Conservation (phyloP, 2,329 filamentous ascomycete species). For the Monosporascus sp. region DNA sequence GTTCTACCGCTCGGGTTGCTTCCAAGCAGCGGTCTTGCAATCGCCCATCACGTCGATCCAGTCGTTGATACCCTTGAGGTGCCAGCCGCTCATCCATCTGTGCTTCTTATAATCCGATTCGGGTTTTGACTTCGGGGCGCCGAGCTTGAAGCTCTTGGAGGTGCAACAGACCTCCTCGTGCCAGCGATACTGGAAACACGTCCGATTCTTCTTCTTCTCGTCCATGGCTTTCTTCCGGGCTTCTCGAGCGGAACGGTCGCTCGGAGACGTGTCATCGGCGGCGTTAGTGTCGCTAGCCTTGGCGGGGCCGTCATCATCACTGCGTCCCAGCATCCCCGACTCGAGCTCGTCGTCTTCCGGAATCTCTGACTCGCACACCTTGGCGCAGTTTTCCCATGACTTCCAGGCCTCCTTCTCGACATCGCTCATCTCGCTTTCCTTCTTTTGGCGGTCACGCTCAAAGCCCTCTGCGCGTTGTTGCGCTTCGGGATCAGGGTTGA, state of each 20-base stretch:
- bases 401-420: constrained; percentile 33
- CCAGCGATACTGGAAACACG: constrained; percentile 43
- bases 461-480: constrained; percentile 27
- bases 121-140: constrained; percentile 28
- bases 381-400: constrained; percentile 40
- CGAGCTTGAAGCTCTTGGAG: constrained; percentile 37
- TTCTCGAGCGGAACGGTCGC: constrained; percentile 15
- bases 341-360: constrained; percentile 28
- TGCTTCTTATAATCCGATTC: constrained; percentile 24
- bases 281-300: constrained; percentile 19
- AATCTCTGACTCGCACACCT: constrained; percentile 40
- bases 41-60: constrained; percentile 41
- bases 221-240: constrained; percentile 17
- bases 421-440: constrained; percentile 31
- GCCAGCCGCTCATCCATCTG: constrained; percentile 39
- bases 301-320: constrained; percentile 20
- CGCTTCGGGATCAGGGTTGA: constrained; percentile 31
- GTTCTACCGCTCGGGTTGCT: constrained; percentile 19
- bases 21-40: constrained; percentile 35
- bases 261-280: constrained; percentile 20
- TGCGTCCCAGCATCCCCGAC: constrained; percentile 10
- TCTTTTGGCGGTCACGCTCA: constrained; percentile 30
- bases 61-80: constrained; percentile 39
- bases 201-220: constrained; percentile 26
- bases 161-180: constrained; percentile 39